A percentile compares a stretch with the other conserved stretches of the same genome.
phyloP scores from a whole-genome alignment of 768 basidiomycete species.

The Tylopilus subfusipes region DNA sequence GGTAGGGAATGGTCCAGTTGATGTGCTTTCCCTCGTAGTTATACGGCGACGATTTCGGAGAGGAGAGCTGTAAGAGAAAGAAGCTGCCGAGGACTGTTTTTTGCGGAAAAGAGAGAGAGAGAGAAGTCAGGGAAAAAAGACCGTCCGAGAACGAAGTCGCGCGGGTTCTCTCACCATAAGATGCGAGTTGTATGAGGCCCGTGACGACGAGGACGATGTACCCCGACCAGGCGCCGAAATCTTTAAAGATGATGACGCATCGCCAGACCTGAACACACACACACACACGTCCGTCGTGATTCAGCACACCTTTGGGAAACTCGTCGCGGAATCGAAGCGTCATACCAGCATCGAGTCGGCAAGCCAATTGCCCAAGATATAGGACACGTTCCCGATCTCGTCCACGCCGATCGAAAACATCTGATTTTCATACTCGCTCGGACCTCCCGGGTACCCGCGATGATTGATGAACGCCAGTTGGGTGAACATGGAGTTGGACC shows the following conservation, averaged over 20 bases:
- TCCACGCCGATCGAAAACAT: slow-evolving; percentile 30
- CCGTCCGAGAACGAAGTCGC: no score
- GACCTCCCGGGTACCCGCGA: slow-evolving; percentile 26
- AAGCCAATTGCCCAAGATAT: slow-evolving; percentile 29
- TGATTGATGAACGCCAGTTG: slow-evolving; percentile 30
- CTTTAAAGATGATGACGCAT: slow-evolving; percentile 26
- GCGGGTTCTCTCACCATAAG: slow-evolving; percentile 26
- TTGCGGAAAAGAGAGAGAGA: no score
- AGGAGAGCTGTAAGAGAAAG: slow-evolving; percentile 26
- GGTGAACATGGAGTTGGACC: slow-evolving; percentile 28
- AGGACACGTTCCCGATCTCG: slow-evolving; percentile 24
- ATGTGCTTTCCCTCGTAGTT: slow-evolving; percentile 6
- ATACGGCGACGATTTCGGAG: slow-evolving; percentile 28
- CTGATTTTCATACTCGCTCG: slow-evolving; percentile 20
- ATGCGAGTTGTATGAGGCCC: slow-evolving; percentile 24
- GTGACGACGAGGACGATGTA: slow-evolving; percentile 16
- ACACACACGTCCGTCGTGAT: background rate
- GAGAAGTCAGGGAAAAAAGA: background rate
- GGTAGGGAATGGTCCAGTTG: slow-evolving; percentile 29
- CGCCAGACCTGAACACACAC: slow-evolving; percentile 33
- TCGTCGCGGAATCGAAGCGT: background rate
- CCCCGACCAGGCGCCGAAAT: slow-evolving; percentile 12
- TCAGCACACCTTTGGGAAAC: background rate
- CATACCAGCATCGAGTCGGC: slow-evolving; percentile 25
- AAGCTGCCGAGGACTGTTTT: slow-evolving; percentile 24